Percentiles rank a stretch among this genome's conserved stretches.
Evolutionary conservation across 2,329 filamentous ascomycete species (phyloP).

Genomic region (Epichloe typhina): DNA sequence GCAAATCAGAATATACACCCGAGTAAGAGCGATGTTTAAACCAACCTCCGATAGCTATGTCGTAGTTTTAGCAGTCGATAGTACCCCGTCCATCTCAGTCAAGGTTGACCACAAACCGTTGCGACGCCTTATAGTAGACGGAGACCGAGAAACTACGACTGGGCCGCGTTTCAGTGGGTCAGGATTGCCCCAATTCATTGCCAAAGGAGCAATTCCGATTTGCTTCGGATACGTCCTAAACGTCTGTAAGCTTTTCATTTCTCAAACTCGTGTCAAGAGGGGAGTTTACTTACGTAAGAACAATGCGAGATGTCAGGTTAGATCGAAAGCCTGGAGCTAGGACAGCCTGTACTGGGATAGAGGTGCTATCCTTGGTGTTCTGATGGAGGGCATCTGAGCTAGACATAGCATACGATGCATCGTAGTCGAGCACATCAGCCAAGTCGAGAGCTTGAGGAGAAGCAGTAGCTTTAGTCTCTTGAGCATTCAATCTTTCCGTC

Average conservation of each 20-base stretch:
- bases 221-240: constrained; percentile 76
- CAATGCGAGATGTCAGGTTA: constrained; percentile 39
- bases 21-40: constrained; percentile 1
- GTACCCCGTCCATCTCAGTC: not conserved
- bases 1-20: not conserved
- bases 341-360: not conserved
- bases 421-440: not conserved
- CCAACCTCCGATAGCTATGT: constrained; percentile 44
- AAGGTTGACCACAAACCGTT: constrained; percentile 47
- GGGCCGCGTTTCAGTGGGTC: constrained; percentile 69
- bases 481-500: constrained; percentile 16
- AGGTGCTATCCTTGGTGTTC: not conserved
- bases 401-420: not conserved
- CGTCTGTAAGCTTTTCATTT: constrained; percentile 1
- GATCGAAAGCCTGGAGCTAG: constrained; percentile 24
- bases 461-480: constrained; percentile 3
- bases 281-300: constrained; percentile 33
- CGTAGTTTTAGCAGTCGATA: not conserved
- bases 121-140: constrained; percentile 63
- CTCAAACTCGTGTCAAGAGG: not conserved
- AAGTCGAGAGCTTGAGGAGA: constrained; percentile 1
- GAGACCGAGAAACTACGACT: constrained; percentile 69
- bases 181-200: constrained; percentile 73
- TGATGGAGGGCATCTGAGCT: not conserved
- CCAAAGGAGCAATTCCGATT: constrained; percentile 82